phyloP scores from a whole-genome alignment of 306 rosid species.

The Pyrus pyrifolia region DNA sequence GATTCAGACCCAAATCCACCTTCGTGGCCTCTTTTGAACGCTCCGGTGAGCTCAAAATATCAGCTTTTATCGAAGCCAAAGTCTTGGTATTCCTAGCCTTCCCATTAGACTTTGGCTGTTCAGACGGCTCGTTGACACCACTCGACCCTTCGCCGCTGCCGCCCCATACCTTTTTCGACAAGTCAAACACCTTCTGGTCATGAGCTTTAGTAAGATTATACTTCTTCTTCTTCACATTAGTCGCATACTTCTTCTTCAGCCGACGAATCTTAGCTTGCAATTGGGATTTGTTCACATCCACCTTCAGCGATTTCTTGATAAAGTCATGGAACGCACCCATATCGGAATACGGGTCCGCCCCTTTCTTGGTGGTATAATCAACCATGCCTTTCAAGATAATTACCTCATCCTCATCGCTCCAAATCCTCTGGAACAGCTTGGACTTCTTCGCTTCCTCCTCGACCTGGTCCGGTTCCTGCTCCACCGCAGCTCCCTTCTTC shows the following conservation, averaged over 20 bases:
- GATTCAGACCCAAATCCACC: background rate
- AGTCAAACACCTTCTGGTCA: constrained; percentile 32
- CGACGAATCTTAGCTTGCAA: constrained; percentile 44
- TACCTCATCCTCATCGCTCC: constrained; percentile 56
- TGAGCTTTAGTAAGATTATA: constrained; percentile 30
- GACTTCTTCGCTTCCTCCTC: constrained; percentile 38
- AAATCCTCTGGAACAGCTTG: constrained; percentile 44
- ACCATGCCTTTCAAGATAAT: constrained; percentile 32
- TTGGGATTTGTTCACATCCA: constrained; percentile 31
- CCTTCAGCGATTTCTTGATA: constrained; percentile 36
- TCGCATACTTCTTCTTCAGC: constrained; percentile 48
- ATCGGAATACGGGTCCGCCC: constrained; percentile 23
- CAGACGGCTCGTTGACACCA: constrained; percentile 4
- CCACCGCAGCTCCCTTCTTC: constrained; percentile 23
- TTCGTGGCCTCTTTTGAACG: constrained; percentile 12
- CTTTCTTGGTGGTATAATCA: constrained; percentile 30
- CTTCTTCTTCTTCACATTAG: constrained; percentile 23
- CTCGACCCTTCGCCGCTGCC: background rate
- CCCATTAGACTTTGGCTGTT: constrained; percentile 22
- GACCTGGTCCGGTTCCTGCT: constrained; percentile 1
- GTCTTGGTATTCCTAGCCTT: constrained; percentile 13
- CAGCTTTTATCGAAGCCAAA: constrained; percentile 18
- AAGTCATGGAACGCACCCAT: constrained; percentile 33
- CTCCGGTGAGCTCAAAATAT: background rate
- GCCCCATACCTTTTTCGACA: constrained; percentile 56